These are phyloP conservation scores for Aspergillus indologenus DNA, from an alignment of 495 filamentous ascomycete genomes.

Conservation along the genomic window DNA sequence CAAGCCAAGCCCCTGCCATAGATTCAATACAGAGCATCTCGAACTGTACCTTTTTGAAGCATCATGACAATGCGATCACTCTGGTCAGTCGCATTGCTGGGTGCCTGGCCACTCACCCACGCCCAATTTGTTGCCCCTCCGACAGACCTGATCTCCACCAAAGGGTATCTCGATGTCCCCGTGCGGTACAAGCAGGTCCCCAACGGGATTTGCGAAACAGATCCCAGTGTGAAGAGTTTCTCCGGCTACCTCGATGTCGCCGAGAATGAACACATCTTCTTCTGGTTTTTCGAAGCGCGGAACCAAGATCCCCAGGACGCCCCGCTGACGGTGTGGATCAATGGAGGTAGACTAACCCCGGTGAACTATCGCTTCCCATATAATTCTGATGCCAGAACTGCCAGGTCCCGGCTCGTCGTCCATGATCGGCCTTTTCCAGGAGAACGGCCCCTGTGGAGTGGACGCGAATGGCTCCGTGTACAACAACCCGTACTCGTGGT, in stretches of 20 bases:
- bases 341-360: slow-evolving; percentile 35
- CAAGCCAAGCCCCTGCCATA: too few relatives aligned
- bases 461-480: slow-evolving; percentile 45
- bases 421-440: slow-evolving; percentile 60
- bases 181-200: slow-evolving; percentile 63
- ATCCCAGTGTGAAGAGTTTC: slow-evolving; percentile 62
- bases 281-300: slow-evolving; percentile 63
- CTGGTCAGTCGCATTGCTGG: slow-evolving; percentile 11
- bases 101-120: slow-evolving; percentile 12
- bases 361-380: background rate
- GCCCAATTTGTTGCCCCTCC: slow-evolving; percentile 61
- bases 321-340: slow-evolving; percentile 64
- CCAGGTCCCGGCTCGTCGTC: slow-evolving; percentile 53
- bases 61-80: slow-evolving; percentile 8
- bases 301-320: slow-evolving; percentile 50
- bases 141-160: slow-evolving; percentile 47
- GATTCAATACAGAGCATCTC: too few relatives aligned
- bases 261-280: slow-evolving; percentile 63
- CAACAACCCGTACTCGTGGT: slow-evolving; percentile 58
- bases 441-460: slow-evolving; percentile 58
- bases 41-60: too few relatives aligned
- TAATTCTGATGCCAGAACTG: background rate
- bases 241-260: slow-evolving; percentile 64
- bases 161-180: slow-evolving; percentile 49
- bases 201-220: slow-evolving; percentile 61